Evolutionary conservation across 2,329 filamentous ascomycete genomes (phyloP).

Genomic region (Diaporthe citriasiana): DNA sequence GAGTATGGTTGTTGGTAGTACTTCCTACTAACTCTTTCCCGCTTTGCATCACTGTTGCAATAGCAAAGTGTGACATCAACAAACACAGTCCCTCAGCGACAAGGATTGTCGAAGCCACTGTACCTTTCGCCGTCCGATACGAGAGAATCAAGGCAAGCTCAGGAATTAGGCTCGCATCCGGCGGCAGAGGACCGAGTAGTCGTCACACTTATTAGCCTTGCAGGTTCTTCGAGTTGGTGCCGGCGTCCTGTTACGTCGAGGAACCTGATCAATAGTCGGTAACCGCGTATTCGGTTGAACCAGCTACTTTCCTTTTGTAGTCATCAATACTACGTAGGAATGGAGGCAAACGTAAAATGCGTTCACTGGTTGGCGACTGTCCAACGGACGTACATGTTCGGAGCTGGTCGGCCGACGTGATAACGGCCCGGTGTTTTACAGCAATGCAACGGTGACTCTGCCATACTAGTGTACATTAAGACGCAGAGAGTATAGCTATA

Average conservation of each 20-base stretch:
- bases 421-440: neutral
- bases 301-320: neutral
- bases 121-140: neutral
- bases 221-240: neutral
- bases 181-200: neutral
- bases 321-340: neutral
- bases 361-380: neutral
- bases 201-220: neutral
- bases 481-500: neutral
- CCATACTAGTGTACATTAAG: neutral
- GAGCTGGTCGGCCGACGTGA: conserved; percentile 18
- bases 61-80: neutral
- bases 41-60: too few relatives aligned
- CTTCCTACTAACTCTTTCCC: neutral
- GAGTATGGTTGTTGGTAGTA: neutral
- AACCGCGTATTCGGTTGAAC: neutral
- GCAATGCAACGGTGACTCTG: neutral
- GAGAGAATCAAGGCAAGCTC: neutral
- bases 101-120: neutral
- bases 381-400: neutral
- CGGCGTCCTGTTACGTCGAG: neutral
- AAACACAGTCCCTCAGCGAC: neutral
- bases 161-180: neutral
- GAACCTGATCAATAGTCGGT: neutral
- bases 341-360: neutral